Evolutionary conservation across 768 basidiomycete species (phyloP).

Genomic region (Austroboletus eburneus): DNA sequence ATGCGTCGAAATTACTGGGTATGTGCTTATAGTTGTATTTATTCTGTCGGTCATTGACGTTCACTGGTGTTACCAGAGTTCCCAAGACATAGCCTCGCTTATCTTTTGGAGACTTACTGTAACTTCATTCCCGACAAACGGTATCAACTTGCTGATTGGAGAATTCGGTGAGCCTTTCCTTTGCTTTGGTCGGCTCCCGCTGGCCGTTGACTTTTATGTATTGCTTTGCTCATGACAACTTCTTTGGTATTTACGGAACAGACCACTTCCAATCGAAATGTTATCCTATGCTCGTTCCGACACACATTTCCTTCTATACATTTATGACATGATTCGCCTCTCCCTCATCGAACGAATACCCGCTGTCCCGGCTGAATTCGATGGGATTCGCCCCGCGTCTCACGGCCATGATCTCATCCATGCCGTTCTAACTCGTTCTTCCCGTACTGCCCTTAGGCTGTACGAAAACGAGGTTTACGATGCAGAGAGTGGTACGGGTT

Average conservation of each 20-base stretch:
- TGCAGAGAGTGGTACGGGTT: constrained; percentile 54
- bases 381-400: constrained; percentile 12
- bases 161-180: constrained; percentile 59
- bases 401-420: constrained; percentile 45
- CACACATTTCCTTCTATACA: constrained; percentile 90
- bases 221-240: not conserved
- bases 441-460: constrained; percentile 68
- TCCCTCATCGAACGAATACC: constrained; percentile 72
- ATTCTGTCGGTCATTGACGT: not conserved
- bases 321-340: constrained; percentile 89
- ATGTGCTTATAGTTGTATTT: not conserved
- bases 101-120: constrained; percentile 83
- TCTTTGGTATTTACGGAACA: constrained; percentile 13
- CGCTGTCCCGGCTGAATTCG: constrained; percentile 25
- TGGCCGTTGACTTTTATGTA: not conserved
- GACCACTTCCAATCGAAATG: constrained; percentile 87
- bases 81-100: constrained; percentile 78
- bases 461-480: constrained; percentile 74
- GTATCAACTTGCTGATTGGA: constrained; percentile 97
- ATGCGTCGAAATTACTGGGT: constrained; percentile 87
- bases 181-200: not conserved
- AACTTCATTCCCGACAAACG: constrained; percentile 91
- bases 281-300: constrained; percentile 90
- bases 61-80: constrained; percentile 48
- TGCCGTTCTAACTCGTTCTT: constrained; percentile 67